Percentiles rank a stretch among this genome's conserved stretches.
phyloP scores from a whole-genome alignment of 2,329 filamentous ascomycete species.

The Leptographium galeiforme region DNA sequence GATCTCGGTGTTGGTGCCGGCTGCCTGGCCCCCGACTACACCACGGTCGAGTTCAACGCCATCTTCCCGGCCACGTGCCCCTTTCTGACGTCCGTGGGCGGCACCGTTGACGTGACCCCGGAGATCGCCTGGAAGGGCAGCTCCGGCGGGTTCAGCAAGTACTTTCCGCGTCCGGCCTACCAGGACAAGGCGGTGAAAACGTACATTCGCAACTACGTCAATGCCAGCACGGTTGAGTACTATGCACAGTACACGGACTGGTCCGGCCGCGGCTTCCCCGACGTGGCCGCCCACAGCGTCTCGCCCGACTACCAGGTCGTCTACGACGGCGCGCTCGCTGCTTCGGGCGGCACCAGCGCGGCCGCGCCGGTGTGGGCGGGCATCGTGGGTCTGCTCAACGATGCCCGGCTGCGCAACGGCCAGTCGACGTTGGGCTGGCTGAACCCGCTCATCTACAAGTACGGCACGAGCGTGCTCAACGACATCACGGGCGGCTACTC shows the following conservation, averaged over 20 bases:
- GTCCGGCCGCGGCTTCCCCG: constrained; percentile 16
- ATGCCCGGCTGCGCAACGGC: constrained; percentile 41
- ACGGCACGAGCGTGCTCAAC: constrained; percentile 17
- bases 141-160: constrained; percentile 37
- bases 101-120: constrained; percentile 32
- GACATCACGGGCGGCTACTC: constrained; percentile 23
- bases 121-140: constrained; percentile 41
- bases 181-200: constrained; percentile 30
- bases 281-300: constrained; percentile 15
- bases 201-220: constrained; percentile 23
- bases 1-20: constrained; percentile 29
- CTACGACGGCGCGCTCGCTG: constrained; percentile 14
- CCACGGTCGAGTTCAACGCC: constrained; percentile 27
- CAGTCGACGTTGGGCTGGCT: constrained; percentile 42
- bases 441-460: constrained; percentile 45
- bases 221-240: constrained; percentile 25
- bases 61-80: constrained; percentile 31
- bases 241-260: constrained; percentile 34
- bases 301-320: constrained; percentile 18
- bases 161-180: constrained; percentile 29
- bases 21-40: constrained; percentile 15
- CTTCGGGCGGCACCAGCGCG: constrained; percentile 30
- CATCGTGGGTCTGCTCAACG: constrained; percentile 52
- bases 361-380: constrained; percentile 49
- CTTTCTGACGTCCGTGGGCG: constrained; percentile 50